Base-by-base conservation (phyloP, 257 asterid genomes). In the Jaltomata sinuosa region DNA sequence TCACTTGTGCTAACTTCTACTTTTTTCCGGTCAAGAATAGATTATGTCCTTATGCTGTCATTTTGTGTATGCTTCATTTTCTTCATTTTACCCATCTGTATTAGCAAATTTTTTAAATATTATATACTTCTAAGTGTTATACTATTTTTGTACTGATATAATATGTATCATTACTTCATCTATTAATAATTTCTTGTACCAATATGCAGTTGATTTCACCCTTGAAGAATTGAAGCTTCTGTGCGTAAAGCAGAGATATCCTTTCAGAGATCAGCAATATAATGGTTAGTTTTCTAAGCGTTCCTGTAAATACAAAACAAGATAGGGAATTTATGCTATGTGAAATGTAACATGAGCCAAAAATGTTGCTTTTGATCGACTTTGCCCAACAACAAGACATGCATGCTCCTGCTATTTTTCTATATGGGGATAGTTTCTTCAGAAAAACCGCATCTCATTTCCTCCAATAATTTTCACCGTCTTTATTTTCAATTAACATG, bases 261-360 rank as follows among this genome's bases (percentile, higher is more conserved):
- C 90, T 78, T 97, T 90, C 85, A 92, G 99, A 76, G 98, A 97
- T 89, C 97, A 90, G 85, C 97, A 94, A 84, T 88, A 94, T 83
- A 95, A 94, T 80, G 97, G 99, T 94, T 69, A 89, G 95, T 89
- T 45, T 49, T 82, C 47, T 74, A 67, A 18, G 34, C 52, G 55
- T 83, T 59, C 61, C 71, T 81, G 38, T 59, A 54, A 64, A 76
- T 21, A 76, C 9, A 77, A 76, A 49, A 27, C 62, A 77, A 77
- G 81, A 77, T 77, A 49, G 42, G 54, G 45, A 77, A 47, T 27
- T 50, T 15, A 74, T 47, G 9, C 61, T 7, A 3, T 29, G 8
- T 62, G 81, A 76, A 27, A 76, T 45, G 25, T 25, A 47, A 47
- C 14, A 71, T 27, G 40, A 74, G n/a, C 61, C 55, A 76, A 76